Evolutionary conservation across 768 basidiomycete genomes (phyloP).

Genomic region (Mycena latifolia): DNA sequence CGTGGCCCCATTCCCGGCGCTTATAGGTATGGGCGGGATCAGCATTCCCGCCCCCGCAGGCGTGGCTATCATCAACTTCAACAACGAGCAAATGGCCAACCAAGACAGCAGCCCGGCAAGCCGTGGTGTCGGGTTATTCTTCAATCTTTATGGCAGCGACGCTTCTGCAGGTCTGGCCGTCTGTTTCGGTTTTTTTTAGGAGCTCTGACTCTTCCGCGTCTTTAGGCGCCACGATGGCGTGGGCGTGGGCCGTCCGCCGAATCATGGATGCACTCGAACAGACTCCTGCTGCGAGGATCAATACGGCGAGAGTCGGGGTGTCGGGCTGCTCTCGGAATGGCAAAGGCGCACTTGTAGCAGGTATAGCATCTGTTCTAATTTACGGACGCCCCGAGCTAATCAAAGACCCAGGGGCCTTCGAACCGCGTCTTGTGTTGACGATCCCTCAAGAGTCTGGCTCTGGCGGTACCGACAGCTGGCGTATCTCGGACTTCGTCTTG

Average conservation of each 20-base stretch:
- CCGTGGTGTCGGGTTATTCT: constrained; percentile 50
- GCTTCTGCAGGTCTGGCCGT: constrained; percentile 52
- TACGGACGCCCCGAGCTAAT: background rate
- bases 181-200: background rate
- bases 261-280: constrained; percentile 72
- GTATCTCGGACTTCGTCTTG: constrained; percentile 63
- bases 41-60: constrained; percentile 53
- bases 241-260: constrained; percentile 72
- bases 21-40: constrained; percentile 58
- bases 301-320: constrained; percentile 63
- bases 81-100: constrained; percentile 62
- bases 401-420: constrained; percentile 54
- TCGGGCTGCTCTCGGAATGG: constrained; percentile 74
- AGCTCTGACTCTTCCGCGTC: background rate
- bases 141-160: constrained; percentile 62
- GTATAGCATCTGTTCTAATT: constrained; percentile 30
- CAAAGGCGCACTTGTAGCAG: constrained; percentile 70
- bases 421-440: constrained; percentile 67
- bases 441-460: constrained; percentile 74
- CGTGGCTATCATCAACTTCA: constrained; percentile 63
- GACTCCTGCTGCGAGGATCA: constrained; percentile 59
- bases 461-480: constrained; percentile 71
- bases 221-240: constrained; percentile 65
- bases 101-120: constrained; percentile 2
- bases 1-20: constrained; percentile 52